Evolutionary conservation across 441 rosid genomes (phyloP).

Genomic region (Cnidoscolus chayamansa): DNA sequence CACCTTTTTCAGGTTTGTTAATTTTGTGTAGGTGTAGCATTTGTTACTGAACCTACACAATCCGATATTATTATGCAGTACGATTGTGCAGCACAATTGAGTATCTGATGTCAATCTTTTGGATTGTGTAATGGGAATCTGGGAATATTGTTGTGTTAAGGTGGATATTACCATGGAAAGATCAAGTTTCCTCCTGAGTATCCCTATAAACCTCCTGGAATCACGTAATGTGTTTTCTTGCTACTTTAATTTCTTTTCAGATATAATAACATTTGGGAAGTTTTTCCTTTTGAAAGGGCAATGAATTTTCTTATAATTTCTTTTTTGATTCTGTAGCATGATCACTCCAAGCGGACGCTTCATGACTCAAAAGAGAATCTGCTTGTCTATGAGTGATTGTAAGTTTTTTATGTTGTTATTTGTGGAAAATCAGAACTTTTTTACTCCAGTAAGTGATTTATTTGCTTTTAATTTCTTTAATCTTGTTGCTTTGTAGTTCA

Average conservation of each 20-base stretch:
- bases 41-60: background rate
- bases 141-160: conserved; percentile 29
- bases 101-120: conserved; percentile 11
- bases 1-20: conserved; percentile 85
- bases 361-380: conserved; percentile 91
- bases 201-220: conserved; percentile 98
- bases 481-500: conserved; percentile 59
- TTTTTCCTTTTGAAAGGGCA: background rate
- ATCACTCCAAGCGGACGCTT: conserved; percentile 97
- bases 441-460: conserved; percentile 5
- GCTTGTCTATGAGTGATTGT: conserved; percentile 99
- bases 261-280: background rate
- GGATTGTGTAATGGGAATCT: conserved; percentile 22
- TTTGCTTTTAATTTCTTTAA: conserved; percentile 13
- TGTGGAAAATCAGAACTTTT: background rate
- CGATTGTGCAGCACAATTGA: conserved; percentile 21
- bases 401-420: conserved; percentile 32
- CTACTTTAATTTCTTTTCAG: conserved; percentile 2
- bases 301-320: conserved; percentile 2
- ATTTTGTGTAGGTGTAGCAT: background rate
- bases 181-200: conserved; percentile 96
- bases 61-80: background rate
- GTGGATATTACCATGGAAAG: conserved; percentile 93
- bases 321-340: conserved; percentile 52
- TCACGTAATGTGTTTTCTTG: conserved; percentile 51